Conservation (phyloP, 2,329 filamentous ascomycete species). For the Sarocladium brachiariae region DNA sequence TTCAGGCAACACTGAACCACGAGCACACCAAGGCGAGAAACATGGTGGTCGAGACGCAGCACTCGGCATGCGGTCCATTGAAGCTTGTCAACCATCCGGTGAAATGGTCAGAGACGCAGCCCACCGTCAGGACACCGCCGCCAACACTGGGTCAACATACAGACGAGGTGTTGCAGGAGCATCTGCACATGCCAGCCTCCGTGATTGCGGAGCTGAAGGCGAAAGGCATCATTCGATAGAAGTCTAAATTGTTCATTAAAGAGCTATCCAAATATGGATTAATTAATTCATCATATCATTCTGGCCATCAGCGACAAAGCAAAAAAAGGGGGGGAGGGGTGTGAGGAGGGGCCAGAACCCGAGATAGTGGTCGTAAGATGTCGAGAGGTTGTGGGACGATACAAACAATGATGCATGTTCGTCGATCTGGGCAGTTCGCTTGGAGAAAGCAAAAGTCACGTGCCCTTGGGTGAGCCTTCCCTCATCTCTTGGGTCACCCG, state of each 20-base stretch:
- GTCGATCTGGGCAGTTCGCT: not conserved
- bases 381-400: slow-evolving; percentile 1
- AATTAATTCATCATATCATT: not conserved
- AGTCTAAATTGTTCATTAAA: not conserved
- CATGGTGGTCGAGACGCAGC: slow-evolving; percentile 87
- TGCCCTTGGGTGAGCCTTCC: not conserved
- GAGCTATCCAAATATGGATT: not conserved
- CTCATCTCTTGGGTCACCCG: too few relatives aligned
- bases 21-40: slow-evolving; percentile 75
- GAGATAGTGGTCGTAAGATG: slow-evolving; percentile 5
- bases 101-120: slow-evolving; percentile 81
- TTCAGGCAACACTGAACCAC: slow-evolving; percentile 77
- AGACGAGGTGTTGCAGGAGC: slow-evolving; percentile 60
- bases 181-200: slow-evolving; percentile 52
- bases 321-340: not conserved
- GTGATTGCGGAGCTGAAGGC: slow-evolving; percentile 57
- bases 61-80: slow-evolving; percentile 74
- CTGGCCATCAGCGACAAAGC: too few relatives aligned
- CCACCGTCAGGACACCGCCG: slow-evolving; percentile 68
- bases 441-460: slow-evolving; percentile 1
- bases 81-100: slow-evolving; percentile 91
- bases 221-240: slow-evolving; percentile 57
- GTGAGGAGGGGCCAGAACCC: not conserved
- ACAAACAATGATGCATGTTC: not conserved
- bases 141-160: slow-evolving; percentile 86